These are phyloP conservation scores for Globisporangium nodosum DNA, from an alignment of 352 stramenopile genomes.

Conservation along the genomic window DNA sequence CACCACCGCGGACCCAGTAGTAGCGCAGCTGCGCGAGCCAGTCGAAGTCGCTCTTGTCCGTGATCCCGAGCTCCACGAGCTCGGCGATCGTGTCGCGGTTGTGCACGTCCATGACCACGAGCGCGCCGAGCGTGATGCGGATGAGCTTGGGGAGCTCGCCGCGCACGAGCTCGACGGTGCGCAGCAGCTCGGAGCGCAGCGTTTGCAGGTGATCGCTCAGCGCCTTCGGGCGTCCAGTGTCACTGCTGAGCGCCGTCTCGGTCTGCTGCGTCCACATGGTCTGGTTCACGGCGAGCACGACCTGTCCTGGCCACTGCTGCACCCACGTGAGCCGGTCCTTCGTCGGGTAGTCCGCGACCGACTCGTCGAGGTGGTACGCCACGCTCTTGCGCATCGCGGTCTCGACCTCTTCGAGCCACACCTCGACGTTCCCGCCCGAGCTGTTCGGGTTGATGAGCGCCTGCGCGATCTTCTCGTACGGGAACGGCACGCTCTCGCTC, in stretches of 20 bases:
- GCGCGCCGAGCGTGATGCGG: conserved; percentile 84
- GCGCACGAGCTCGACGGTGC: conserved; percentile 90
- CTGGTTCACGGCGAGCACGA: conserved; percentile 91
- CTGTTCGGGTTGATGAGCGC: conserved; percentile 92
- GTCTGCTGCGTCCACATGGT: conserved; percentile 88
- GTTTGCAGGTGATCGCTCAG: conserved; percentile 62
- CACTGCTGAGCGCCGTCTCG: conserved; percentile 52
- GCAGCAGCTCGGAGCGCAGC: conserved; percentile 71
- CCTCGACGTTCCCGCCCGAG: conserved; percentile 92
- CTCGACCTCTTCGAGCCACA: conserved; percentile 81
- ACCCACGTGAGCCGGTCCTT: conserved; percentile 90
- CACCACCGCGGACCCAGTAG: conserved; percentile 84
- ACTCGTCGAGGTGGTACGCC: conserved; percentile 72
- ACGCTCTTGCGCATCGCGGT: conserved; percentile 86
- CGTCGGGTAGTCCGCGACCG: conserved; percentile 81
- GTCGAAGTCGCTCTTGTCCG: conserved; percentile 87
- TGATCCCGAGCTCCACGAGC: conserved; percentile 76
- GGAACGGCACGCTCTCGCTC: conserved; percentile 87
- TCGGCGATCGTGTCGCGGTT: conserved; percentile 92
- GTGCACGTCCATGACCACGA: conserved; percentile 96
- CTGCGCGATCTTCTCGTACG: conserved; percentile 84
- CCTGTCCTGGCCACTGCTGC: conserved; percentile 89
- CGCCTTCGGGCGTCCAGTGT: conserved; percentile 25
- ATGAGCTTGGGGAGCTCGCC: conserved; percentile 91
- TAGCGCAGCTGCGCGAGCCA: conserved; percentile 92